Evolutionary conservation across 2,329 filamentous ascomycete species (phyloP), one percentile per base, ranked within the genome.

Genomic region (Alternaria solani): DNA sequence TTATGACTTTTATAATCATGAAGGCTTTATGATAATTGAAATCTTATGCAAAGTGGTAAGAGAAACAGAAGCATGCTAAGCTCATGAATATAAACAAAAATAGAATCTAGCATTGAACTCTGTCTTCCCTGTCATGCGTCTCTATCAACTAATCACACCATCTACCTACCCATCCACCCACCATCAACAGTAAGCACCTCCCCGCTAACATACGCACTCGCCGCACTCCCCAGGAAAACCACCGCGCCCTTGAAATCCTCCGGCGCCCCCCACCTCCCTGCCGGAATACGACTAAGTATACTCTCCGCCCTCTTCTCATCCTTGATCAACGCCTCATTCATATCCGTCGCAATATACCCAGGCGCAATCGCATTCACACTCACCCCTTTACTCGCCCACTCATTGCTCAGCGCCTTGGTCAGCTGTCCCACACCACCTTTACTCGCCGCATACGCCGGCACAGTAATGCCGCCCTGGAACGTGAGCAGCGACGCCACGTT

Each of bases 321-420:
- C 51, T 89, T 86, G 43, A 96, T 87, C 72, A 97, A 79, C 3
- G 93, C 93, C 66, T 85, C 86, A 77, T 97, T 97, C 94, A 97
- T 97, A 62, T 97, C 93, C n/a, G 93, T 97, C 51, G 87, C 91
- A 69, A 96, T 92, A 78, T 97, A 97, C 0, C 93, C 93, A 0
- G 93, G 93, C 2, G 93, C 93, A 73, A 97, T 92, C 7, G 91
- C 92, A 77, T 97, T 97, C 41, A 97, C 93, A 1, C 86, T 92
- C 63, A 97, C 85, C 2, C 93, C 93, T 72, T 88, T 86, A n/a
- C 83, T 78, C 0, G 89, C 88, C 93, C 93, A 97, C 81, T 96
- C 92, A 75, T 97, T 97, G 47, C 89, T 88, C 59, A 97, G 83
- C 26, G 90, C 89, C 81, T 95, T 96, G 52, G 92, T 96, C 60